Evolutionary conservation across 2,329 filamentous ascomycete species (phyloP), one percentile per base, ranked within the genome.

Genomic region (Ploettnerulaceae sp.): DNA sequence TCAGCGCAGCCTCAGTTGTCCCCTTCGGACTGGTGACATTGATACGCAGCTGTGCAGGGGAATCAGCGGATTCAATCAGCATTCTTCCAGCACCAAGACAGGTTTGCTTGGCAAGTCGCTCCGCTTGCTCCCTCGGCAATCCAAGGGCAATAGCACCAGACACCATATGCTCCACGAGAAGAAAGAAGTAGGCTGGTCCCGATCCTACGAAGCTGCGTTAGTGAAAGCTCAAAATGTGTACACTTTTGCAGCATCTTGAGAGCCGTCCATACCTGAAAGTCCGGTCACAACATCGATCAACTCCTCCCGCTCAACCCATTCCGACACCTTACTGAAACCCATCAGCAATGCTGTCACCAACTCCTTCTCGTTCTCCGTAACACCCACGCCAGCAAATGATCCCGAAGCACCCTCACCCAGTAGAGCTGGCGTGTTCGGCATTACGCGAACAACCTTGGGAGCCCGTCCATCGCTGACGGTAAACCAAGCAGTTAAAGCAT

Each of bases 21-120:
- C 42, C 42, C 20, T 45, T 45, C 18, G 42, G 42, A 32, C 42
- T 45, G 21, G 42, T 45, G 26, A 45, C 42, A 26, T 45, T 45
- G 22, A 37, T 24, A 5, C 42, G 42, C 26, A 45, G 33, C 15
- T 45, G 42, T 21, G 33, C 42, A 38, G 42, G 42, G 7, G 42
- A 29, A 5, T 45, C 42, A 6, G 18, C 15, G 15, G 42, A 45
- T 14, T 45, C 33, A 32, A 37, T 33, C 15, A 45, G 42, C 42
- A 45, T 45, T 32, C 25, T 31, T 24, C 42, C 42, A 24, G 42
- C 42, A 37, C 42, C 42, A 37, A 45, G 42, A 25, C 33, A 37
- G 11, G 42, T 45, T 22, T 45, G 42, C 34, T 45, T 45, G 17
- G 42, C 42, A 37, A 45, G 42, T 31, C 42, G 42, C 17, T 45